Evolutionary conservation across 768 basidiomycete genomes (phyloP), one percentile per base, ranked within the genome.

Genomic region (Suillus clintonianus): DNA sequence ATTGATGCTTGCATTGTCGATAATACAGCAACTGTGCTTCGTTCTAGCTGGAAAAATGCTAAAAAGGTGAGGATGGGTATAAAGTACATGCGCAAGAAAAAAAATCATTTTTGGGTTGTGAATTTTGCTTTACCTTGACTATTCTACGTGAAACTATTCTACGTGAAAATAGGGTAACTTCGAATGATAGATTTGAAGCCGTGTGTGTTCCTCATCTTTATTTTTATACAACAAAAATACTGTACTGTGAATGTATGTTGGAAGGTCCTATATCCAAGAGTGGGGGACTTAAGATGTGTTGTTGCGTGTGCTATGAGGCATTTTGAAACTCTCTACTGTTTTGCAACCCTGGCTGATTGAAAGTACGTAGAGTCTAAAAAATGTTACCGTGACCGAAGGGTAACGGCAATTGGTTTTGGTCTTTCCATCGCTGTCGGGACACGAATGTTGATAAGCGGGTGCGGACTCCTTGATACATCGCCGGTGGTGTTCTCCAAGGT

Each of bases 341-440:
- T n/a, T n/a, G n/a, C n/a, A n/a, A n/a, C n/a, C n/a, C n/a, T n/a
- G n/a, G n/a, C n/a, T n/a, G n/a, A n/a, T n/a, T n/a, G n/a, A n/a
- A n/a, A n/a, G n/a, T n/a, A n/a, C n/a, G n/a, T n/a, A n/a, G n/a
- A 51, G 27, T 51, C 48, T 30, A 14, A 30, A 8, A 50, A 30
- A 27, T 17, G 30, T 34, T 53, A 53, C 32, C 51, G 5, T 53
- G 19, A 53, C 51, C 11, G 19, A 59, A 77, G 65, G 34, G 76
- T 70, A 60, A 82, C 70, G 65, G 67, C 70, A 65, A 86, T 83
- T 19, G 76, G 80, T 8, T 75, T 73, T 53, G 80, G 77, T 56
- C 80, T 77, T 67, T 86, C 84, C 57, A 78, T 75, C 42, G 80
- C 79, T 60, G 83, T 82, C 24, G 86, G 86, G 50, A 87, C 66